Conservation (phyloP, 2,329 filamentous ascomycete genomes). For the Pseudophaeomoniella oleicola region DNA sequence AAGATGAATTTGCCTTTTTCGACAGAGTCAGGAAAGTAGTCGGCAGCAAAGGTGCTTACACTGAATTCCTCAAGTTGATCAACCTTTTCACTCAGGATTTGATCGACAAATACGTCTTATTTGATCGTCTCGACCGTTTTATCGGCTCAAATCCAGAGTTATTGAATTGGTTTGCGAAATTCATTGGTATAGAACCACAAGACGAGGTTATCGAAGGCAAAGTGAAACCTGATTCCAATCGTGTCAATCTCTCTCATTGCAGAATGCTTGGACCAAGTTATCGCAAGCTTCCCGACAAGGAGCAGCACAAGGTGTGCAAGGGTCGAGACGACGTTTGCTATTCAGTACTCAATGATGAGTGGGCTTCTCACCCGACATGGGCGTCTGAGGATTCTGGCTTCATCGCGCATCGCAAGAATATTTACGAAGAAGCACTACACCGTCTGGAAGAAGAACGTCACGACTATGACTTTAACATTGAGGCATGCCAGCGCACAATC, state of each 20-base stretch:
- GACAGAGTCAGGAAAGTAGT: slow-evolving; percentile 95
- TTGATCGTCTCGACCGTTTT: slow-evolving; percentile 70
- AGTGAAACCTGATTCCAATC: slow-evolving; percentile 58
- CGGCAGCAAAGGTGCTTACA: slow-evolving; percentile 80
- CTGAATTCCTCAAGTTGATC: slow-evolving; percentile 92
- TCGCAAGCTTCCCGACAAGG: slow-evolving; percentile 75
- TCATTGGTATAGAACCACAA: slow-evolving; percentile 62
- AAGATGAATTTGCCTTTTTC: slow-evolving; percentile 85
- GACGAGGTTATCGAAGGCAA: slow-evolving; percentile 69
- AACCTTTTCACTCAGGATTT: slow-evolving; percentile 90
- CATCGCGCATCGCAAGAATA: slow-evolving; percentile 93
- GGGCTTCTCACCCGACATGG: slow-evolving; percentile 98
- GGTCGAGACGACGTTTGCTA: slow-evolving; percentile 91
- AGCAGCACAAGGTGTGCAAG: slow-evolving; percentile 81
- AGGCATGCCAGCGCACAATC: slow-evolving; percentile 86
- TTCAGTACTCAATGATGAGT: slow-evolving; percentile 88
- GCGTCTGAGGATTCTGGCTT: slow-evolving; percentile 96
- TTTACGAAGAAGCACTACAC: slow-evolving; percentile 85
- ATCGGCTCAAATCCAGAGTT: slow-evolving; percentile 80
- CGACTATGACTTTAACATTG: slow-evolving; percentile 97
- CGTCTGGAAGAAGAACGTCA: slow-evolving; percentile 96
- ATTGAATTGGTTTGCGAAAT: slow-evolving; percentile 75
- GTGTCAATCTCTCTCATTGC: slow-evolving; percentile 90
- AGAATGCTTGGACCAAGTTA: slow-evolving; percentile 93
- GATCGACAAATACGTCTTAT: slow-evolving; percentile 70